phyloP scores from a whole-genome alignment of 2,329 filamentous ascomycete genomes.

The Diaporthe velutina region DNA sequence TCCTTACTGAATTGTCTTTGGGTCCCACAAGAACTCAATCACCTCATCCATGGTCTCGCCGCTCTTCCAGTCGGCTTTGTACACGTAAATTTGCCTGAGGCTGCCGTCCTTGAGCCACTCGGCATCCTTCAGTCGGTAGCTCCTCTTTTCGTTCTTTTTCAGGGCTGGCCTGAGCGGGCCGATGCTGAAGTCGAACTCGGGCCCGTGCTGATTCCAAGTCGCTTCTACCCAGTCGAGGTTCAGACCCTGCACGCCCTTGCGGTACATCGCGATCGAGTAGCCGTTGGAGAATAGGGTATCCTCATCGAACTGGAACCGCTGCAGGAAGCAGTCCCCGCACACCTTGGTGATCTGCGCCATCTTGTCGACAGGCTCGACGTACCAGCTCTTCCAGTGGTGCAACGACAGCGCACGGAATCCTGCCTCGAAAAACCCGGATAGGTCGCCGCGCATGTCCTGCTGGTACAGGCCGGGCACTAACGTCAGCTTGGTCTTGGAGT shows the following conservation, averaged over 20 bases:
- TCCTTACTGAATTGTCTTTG: background rate
- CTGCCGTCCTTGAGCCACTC: constrained; percentile 52
- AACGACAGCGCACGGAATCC: constrained; percentile 67
- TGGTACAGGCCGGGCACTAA: constrained; percentile 68
- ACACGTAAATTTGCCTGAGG: constrained; percentile 68
- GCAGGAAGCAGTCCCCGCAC: constrained; percentile 72
- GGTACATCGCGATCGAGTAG: constrained; percentile 67
- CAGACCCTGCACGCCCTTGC: constrained; percentile 49
- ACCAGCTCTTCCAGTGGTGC: constrained; percentile 76
- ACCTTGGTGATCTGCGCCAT: constrained; percentile 62
- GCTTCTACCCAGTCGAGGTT: constrained; percentile 61
- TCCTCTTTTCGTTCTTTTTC: constrained; percentile 60
- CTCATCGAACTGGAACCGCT: constrained; percentile 64
- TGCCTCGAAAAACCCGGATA: constrained; percentile 72
- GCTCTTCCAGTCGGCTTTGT: constrained; percentile 53
- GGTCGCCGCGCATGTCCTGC: constrained; percentile 67
- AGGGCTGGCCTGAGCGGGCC: constrained; percentile 61
- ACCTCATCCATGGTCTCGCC: constrained; percentile 60
- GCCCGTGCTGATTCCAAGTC: constrained; percentile 63
- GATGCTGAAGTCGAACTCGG: constrained; percentile 65
- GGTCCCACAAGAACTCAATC: constrained; percentile 61
- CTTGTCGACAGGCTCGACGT: constrained; percentile 61
- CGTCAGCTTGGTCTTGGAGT: constrained; percentile 67
- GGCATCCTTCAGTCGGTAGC: constrained; percentile 61
- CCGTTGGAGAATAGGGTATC: constrained; percentile 69